Evolutionary conservation across 148 eudicot species (phyloP).

Genomic region (Diospyros lotus): DNA sequence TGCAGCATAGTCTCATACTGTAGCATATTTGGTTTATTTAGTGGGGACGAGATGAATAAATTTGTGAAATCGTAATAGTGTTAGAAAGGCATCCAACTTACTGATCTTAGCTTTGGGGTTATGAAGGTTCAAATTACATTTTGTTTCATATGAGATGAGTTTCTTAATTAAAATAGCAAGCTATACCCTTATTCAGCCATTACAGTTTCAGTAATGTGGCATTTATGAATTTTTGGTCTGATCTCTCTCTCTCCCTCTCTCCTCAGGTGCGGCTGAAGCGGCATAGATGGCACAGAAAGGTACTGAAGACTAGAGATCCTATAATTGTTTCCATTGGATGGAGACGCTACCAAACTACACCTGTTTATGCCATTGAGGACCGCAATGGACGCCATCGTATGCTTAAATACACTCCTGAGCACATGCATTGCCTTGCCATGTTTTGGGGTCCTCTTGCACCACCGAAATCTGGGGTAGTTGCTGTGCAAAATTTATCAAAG

Average conservation of each 20-base stretch:
- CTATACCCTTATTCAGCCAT: not conserved
- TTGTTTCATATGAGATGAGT: not conserved
- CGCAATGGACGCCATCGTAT: constrained; percentile 74
- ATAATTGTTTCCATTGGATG: constrained; percentile 87
- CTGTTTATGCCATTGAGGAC: constrained; percentile 91
- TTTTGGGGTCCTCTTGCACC: constrained; percentile 99
- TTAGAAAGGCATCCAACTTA: not conserved
- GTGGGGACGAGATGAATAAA: not conserved
- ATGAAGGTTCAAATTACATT: not conserved
- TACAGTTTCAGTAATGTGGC: not conserved
- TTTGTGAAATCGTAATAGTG: not conserved
- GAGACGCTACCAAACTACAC: constrained; percentile 92
- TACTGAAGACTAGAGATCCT: constrained; percentile 88
- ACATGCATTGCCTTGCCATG: constrained; percentile 97
- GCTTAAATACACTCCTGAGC: constrained; percentile 98
- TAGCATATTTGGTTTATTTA: too few species aligned
- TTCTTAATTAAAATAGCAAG: not conserved
- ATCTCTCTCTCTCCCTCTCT: not conserved
- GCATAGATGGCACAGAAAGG: constrained; percentile 97
- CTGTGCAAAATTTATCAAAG: constrained; percentile 72
- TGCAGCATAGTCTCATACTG: too few species aligned
- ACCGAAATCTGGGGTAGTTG: constrained; percentile 81
- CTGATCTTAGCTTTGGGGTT: not conserved
- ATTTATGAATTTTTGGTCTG: not conserved
- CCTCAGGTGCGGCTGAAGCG: constrained; percentile 73